Percentiles rank a stretch among this genome's conserved stretches.
Conservation (phyloP, 2,329 filamentous ascomycete genomes). For the Elsinoe necatrix region DNA sequence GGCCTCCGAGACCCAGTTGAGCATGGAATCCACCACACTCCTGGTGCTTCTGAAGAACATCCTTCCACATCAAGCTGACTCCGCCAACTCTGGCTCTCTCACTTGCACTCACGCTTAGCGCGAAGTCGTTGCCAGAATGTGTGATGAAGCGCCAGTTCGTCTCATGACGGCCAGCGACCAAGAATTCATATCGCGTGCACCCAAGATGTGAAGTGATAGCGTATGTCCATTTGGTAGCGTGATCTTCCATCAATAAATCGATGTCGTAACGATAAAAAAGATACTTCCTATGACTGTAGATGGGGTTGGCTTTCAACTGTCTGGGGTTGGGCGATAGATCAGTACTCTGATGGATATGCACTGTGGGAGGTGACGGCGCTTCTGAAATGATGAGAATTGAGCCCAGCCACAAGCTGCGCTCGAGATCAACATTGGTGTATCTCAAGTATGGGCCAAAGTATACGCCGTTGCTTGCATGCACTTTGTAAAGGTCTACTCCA, state of each 20-base stretch:
- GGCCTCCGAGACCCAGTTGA: constrained; percentile 83
- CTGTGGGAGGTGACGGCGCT: constrained; percentile 82
- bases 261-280: constrained; percentile 93
- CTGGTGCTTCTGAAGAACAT: constrained; percentile 92
- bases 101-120: constrained; percentile 73
- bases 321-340: constrained; percentile 86
- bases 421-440: constrained; percentile 95
- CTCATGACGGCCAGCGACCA: constrained; percentile 83
- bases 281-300: constrained; percentile 87
- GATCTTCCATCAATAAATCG: constrained; percentile 81
- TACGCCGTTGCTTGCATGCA: constrained; percentile 87
- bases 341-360: constrained; percentile 83
- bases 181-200: constrained; percentile 96
- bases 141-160: constrained; percentile 92
- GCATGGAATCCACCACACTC: constrained; percentile 95
- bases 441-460: constrained; percentile 96
- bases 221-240: constrained; percentile 86
- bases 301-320: constrained; percentile 72
- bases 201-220: constrained; percentile 94
- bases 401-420: constrained; percentile 81
- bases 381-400: constrained; percentile 92
- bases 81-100: constrained; percentile 82
- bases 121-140: constrained; percentile 94
- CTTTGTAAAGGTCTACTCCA: constrained; percentile 89
- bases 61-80: constrained; percentile 96